phyloP scores from a whole-genome alignment of 2,329 filamentous ascomycete species.

The Monilinia laxa region DNA sequence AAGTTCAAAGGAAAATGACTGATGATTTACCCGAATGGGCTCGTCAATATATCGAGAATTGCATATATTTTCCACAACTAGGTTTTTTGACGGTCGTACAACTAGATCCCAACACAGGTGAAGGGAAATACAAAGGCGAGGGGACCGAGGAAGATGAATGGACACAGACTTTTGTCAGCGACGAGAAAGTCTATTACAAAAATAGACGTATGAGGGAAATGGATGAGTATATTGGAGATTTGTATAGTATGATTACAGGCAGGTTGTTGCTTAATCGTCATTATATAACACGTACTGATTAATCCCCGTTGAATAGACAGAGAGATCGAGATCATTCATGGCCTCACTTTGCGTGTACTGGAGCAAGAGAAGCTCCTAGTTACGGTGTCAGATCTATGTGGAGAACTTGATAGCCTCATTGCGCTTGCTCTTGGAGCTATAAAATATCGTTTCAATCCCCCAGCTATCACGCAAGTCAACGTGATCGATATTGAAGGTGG shows the following conservation, averaged over 20 bases:
- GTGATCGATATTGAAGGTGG: conserved; percentile 73
- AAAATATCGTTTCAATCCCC: conserved; percentile 69
- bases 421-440: conserved; percentile 76
- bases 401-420: conserved; percentile 82
- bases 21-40: conserved; percentile 60
- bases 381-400: conserved; percentile 73
- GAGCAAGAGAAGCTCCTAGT: conserved; percentile 65
- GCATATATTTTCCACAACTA: conserved; percentile 87
- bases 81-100: conserved; percentile 82
- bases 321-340: conserved; percentile 85
- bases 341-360: conserved; percentile 69
- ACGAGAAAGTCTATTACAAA: conserved; percentile 79
- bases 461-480: conserved; percentile 68
- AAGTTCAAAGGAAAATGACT: conserved; percentile 65
- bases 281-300: conserved; percentile 1
- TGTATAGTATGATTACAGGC: conserved; percentile 82
- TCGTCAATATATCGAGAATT: conserved; percentile 60
- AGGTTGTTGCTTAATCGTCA: conserved; percentile 29
- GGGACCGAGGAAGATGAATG: conserved; percentile 59
- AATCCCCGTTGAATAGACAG: conserved; percentile 54
- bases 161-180: conserved; percentile 75
- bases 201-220: conserved; percentile 77
- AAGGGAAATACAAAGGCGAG: conserved; percentile 63
- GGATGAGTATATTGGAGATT: conserved; percentile 78
- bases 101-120: conserved; percentile 57